Evolutionary conservation across 345 rosid genomes (phyloP), one percentile per base, ranked within the genome.

Genomic region (Gossypium australe): DNA sequence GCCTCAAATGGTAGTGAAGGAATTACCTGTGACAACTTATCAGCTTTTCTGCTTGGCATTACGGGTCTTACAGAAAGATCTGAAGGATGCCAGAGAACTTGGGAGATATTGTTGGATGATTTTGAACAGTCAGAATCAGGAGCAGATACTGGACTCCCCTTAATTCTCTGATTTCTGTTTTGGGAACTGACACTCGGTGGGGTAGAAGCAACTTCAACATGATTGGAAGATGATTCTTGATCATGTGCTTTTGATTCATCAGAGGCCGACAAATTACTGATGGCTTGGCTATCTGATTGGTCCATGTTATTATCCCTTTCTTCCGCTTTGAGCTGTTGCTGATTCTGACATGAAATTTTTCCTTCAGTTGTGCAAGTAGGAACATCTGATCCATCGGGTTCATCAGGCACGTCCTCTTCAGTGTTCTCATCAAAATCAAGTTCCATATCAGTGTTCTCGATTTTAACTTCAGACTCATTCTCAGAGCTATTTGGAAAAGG

Each of bases 61-160:
- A 95, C 98, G 2, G 99, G 99, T 80, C 98, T 89, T 68, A 95
- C 96, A 17, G 98, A 87, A 74, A 93, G 94, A 82, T 95, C 99
- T 63, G 98, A 91, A 72, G 89, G 84, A 84, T 95, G 99, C 99
- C 99, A 93, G 70, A 93, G 75, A 78, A 90, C 86, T 73, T 93
- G 82, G 47, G 86, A 87, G 52, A 90, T 82, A 76, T 83, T 85
- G 75, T 74, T 84, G 59, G 89, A 79, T 78, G 93, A 84, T 82
- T 85, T 86, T 73, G 89, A 82, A 70, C 85, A 81, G 71, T 86
- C 98, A 49, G 73, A 79, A 53, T 87, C 91, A 66, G 49, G 74
- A 62, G 83, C 84, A 77, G 88, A 67, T 34, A 71, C 89, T 41
- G 81, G 48, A 80, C 67, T 83, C 76, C 86, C 97, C 80, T 82